phyloP scores from a whole-genome alignment of 805 yeast species.

The Candida alai region DNA sequence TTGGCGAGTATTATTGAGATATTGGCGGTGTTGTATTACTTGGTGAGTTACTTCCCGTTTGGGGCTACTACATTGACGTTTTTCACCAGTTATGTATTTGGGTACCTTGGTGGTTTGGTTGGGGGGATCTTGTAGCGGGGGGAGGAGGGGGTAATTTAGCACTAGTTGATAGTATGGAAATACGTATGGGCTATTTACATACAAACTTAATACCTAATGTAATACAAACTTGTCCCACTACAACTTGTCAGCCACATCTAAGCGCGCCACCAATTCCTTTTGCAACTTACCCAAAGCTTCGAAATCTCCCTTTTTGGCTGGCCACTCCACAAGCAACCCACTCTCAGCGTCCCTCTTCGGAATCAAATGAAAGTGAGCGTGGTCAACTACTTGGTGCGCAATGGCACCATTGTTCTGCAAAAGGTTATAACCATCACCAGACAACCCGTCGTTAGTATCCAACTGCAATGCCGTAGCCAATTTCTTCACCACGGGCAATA shows the following conservation, averaged over 20 bases:
- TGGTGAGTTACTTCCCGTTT: slow-evolving; percentile 91
- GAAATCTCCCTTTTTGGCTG: slow-evolving; percentile 76
- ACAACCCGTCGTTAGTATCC: slow-evolving; percentile 57
- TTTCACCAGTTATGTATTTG: slow-evolving; percentile 43
- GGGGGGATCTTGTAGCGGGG: slow-evolving; percentile 34
- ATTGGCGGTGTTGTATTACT: slow-evolving; percentile 84
- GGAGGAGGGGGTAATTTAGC: not conserved
- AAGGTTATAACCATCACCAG: slow-evolving; percentile 72
- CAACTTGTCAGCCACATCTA: slow-evolving; percentile 6
- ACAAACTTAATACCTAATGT: not conserved
- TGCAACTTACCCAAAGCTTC: slow-evolving; percentile 67
- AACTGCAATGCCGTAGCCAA: slow-evolving; percentile 69
- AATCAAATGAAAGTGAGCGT: slow-evolving; percentile 94
- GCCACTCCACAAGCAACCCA: slow-evolving; percentile 93
- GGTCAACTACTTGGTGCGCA: slow-evolving; percentile 95
- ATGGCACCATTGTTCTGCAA: slow-evolving; percentile 91
- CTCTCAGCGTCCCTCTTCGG: slow-evolving; percentile 74
- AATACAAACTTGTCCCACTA: not conserved
- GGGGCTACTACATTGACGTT: slow-evolving; percentile 73
- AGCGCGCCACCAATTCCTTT: slow-evolving; percentile 40
- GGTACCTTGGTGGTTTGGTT: slow-evolving; percentile 44
- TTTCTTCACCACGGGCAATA: slow-evolving; percentile 85
- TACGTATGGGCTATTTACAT: not conserved
- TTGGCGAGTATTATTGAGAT: slow-evolving; percentile 73
- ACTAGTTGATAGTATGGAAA: not conserved